A percentile compares a stretch with the other conserved stretches of the same genome.
phyloP scores from a whole-genome alignment of 768 basidiomycete species.

The Lentinula boryana region DNA sequence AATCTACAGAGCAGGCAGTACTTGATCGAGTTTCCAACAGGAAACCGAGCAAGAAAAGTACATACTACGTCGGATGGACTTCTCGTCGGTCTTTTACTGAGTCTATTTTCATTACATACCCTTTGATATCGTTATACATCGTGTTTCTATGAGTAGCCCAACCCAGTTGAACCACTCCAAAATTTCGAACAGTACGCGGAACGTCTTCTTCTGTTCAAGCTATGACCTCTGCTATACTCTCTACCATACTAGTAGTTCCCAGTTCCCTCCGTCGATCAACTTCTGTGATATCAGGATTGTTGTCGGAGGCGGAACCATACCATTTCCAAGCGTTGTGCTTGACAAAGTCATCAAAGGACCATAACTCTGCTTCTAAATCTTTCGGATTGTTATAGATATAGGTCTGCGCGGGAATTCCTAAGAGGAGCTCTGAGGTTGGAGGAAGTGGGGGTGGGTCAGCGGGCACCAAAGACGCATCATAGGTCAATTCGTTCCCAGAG shows the following conservation, averaged over 20 bases:
- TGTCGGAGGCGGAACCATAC: constrained; percentile 40
- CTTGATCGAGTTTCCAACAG: no score
- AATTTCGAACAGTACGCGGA: no score
- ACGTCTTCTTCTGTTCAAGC: background rate
- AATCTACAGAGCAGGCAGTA: no score
- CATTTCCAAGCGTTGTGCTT: constrained; percentile 73
- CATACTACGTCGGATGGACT: background rate
- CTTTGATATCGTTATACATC: background rate
- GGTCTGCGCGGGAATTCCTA: constrained; percentile 48
- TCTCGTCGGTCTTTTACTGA: background rate
- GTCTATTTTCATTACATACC: background rate
- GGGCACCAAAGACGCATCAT: constrained; percentile 30
- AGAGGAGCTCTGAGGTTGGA: constrained; percentile 22
- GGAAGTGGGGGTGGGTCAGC: constrained; percentile 37
- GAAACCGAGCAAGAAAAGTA: no score
- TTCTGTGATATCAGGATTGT: constrained; percentile 39
- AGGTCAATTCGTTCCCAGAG: constrained; percentile 22
- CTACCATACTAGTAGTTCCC: background rate
- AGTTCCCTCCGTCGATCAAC: constrained; percentile 41
- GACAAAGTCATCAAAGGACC: constrained; percentile 83
- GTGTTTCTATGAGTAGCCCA: background rate
- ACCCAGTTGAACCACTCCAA: background rate
- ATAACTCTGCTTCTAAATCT: constrained; percentile 52
- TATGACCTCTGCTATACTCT: background rate
- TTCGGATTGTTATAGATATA: constrained; percentile 60